A percentile compares a stretch with the other conserved stretches of the same genome.
phyloP scores from a whole-genome alignment of 2,329 filamentous ascomycete genomes.

The Penicillium thymicola region DNA sequence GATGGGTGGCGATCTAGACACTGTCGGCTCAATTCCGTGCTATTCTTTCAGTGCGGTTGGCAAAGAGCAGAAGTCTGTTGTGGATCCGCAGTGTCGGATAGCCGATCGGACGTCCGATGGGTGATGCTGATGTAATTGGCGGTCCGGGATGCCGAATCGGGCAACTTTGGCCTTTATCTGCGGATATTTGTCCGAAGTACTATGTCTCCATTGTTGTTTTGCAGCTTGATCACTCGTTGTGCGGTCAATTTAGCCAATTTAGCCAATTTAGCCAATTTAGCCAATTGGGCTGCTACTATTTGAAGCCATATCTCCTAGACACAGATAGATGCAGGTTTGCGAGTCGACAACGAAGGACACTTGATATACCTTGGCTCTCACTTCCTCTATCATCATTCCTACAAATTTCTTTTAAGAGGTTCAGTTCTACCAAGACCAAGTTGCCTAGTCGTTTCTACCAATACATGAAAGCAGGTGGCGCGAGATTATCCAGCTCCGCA shows the following conservation, averaged over 20 bases:
- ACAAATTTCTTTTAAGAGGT: neutral
- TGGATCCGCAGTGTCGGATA: conserved; percentile 19
- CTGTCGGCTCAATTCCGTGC: conserved; percentile 17
- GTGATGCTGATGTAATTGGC: conserved; percentile 10
- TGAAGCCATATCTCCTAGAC: neutral
- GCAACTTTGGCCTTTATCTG: neutral
- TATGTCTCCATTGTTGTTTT: neutral
- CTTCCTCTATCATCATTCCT: neutral
- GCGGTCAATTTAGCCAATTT: neutral
- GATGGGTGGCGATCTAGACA: conserved; percentile 9
- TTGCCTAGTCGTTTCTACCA: neutral
- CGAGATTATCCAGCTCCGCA: neutral
- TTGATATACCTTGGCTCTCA: neutral
- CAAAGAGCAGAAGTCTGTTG: neutral
- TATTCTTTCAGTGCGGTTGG: conserved; percentile 11
- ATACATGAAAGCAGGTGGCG: neutral
- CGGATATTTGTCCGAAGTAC: neutral
- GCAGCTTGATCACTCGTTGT: neutral
- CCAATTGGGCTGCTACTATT: neutral
- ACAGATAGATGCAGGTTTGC: neutral
- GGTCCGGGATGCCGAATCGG: neutral
- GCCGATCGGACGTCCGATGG: conserved; percentile 20
- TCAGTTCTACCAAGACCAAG: neutral
- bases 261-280: neutral
- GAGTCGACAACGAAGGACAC: neutral